These are phyloP conservation scores for Alternaria incomplexa DNA, from an alignment of 2,329 filamentous ascomycete genomes.

Conservation along the genomic window DNA sequence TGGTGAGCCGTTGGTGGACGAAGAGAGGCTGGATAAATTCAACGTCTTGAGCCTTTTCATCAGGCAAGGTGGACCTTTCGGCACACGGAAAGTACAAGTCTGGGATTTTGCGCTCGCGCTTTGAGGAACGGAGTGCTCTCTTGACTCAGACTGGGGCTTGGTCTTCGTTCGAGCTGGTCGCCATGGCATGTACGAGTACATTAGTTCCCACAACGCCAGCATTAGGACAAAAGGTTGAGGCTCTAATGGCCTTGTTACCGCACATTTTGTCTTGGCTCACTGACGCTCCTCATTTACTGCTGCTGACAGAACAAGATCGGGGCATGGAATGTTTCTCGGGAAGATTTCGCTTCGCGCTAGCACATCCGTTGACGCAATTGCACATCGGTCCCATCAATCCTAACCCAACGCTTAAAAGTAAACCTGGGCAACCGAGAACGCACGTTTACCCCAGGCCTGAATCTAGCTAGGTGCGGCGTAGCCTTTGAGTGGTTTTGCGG, in stretches of 20 bases:
- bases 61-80: slow-evolving; percentile 43
- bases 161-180: not conserved
- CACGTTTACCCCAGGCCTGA: not conserved
- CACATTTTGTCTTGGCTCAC: not conserved
- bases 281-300: not conserved
- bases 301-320: not conserved
- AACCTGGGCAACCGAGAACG: not conserved
- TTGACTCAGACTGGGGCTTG: not conserved
- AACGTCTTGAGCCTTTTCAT: slow-evolving; percentile 42
- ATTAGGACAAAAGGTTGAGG: not conserved
- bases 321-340: not conserved
- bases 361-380: not conserved
- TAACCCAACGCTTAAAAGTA: not conserved
- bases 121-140: not conserved
- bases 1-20: slow-evolving; percentile 41
- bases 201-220: not conserved
- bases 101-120: slow-evolving; percentile 38
- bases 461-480: not conserved
- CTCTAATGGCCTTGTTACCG: not conserved
- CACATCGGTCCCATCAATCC: not conserved
- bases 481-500: not conserved
- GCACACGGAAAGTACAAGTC: slow-evolving; percentile 40
- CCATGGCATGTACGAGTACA: not conserved
- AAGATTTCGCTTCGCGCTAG: not conserved
- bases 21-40: slow-evolving; percentile 33